Percentiles rank a stretch among this genome's conserved stretches.
Conservation (phyloP, 2,329 filamentous ascomycete species). For the Pseudocercospora eumusae region DNA sequence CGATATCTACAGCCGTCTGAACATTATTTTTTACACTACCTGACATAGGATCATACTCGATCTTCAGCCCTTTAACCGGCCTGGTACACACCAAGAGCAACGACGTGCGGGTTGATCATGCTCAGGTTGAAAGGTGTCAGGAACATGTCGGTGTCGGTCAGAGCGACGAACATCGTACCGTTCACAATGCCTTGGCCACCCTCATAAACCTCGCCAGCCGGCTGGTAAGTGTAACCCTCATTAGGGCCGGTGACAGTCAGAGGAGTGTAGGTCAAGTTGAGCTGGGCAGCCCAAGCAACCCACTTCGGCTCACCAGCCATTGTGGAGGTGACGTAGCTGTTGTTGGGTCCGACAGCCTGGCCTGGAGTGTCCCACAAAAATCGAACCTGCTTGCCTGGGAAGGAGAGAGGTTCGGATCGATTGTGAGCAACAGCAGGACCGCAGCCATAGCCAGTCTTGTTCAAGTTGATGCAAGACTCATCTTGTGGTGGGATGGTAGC, state of each 20-base stretch:
- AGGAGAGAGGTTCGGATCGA: constrained; percentile 69
- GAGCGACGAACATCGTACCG: constrained; percentile 74
- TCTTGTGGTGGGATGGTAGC: constrained; percentile 49
- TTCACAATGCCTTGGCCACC: constrained; percentile 68
- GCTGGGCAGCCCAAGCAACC: constrained; percentile 74
- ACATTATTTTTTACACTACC: background rate
- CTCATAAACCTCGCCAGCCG: constrained; percentile 65
- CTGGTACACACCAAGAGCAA: constrained; percentile 73
- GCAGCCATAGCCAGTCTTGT: constrained; percentile 59
- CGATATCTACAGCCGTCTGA: background rate
- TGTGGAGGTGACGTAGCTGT: constrained; percentile 71
- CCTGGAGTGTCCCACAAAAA: constrained; percentile 73
- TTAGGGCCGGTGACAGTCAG: constrained; percentile 65
- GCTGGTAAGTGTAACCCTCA: constrained; percentile 70
- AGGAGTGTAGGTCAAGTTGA: constrained; percentile 58
- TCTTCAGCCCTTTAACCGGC: constrained; percentile 63
- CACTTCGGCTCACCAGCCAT: constrained; percentile 61
- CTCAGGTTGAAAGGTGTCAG: constrained; percentile 77
- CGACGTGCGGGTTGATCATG: constrained; percentile 73
- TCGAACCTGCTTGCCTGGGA: constrained; percentile 70
- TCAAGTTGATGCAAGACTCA: constrained; percentile 61
- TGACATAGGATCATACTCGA: constrained; percentile 37
- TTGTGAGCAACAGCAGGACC: constrained; percentile 67
- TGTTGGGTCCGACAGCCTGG: constrained; percentile 72
- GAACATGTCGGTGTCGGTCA: constrained; percentile 68